Percentiles rank a stretch among this genome's conserved stretches.
phyloP scores from a whole-genome alignment of 148 eudicot species.

The Linanthus parryae region DNA sequence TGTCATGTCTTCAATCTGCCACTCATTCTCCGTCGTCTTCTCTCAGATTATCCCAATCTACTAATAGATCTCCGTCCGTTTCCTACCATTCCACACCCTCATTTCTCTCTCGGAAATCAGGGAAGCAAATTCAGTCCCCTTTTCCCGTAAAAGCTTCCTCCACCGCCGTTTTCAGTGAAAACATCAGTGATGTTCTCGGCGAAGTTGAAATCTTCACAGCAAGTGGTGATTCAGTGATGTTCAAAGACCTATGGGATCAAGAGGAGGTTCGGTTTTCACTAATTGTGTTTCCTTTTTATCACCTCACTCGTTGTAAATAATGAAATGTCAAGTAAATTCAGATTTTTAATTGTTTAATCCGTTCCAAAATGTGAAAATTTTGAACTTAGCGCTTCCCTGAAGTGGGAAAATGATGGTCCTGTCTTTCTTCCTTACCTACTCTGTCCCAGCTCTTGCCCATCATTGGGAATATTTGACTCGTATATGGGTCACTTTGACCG shows the following conservation, averaged over 20 bases:
- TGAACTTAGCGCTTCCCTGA: no score
- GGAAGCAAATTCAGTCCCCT: conserved; percentile 9
- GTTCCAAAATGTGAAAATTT: background rate
- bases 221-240: conserved; percentile 53
- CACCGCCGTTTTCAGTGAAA: conserved; percentile 19
- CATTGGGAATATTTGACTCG: no score
- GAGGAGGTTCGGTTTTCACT: conserved; percentile 37
- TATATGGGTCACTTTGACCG: no score
- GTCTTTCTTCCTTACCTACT: no score
- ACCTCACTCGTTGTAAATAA: background rate
- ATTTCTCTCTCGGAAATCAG: conserved; percentile 9
- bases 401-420: no score
- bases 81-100: conserved; percentile 4
- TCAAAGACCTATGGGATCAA: conserved; percentile 82
- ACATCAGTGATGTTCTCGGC: conserved; percentile 39
- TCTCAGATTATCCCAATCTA: no score
- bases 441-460: no score
- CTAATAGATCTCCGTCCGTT: no score
- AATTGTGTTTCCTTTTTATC: background rate
- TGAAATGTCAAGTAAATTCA: background rate
- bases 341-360: background rate
- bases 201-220: conserved; percentile 64
- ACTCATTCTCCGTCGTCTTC: background rate
- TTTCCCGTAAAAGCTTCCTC: conserved; percentile 29
- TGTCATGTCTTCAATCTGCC: background rate